Evolutionary conservation across 1,284 basidiomycete species (phyloP).

Genomic region (Puccinia horiana): DNA sequence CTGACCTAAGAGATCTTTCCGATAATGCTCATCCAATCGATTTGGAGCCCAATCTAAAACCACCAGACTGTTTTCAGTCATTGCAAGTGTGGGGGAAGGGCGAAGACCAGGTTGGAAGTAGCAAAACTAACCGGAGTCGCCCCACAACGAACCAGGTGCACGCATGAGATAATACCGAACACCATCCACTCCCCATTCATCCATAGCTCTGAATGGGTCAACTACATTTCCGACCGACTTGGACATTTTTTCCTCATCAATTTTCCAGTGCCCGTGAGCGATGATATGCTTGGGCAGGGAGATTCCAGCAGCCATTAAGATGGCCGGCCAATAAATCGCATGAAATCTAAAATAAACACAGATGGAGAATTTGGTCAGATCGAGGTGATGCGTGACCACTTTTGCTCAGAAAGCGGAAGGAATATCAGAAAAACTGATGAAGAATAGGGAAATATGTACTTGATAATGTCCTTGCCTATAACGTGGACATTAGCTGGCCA

Average conservation of each 20-base stretch:
- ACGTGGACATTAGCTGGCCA: slow-evolving; percentile 59
- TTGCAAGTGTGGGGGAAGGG: background rate
- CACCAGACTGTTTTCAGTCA: background rate
- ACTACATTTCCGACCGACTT: slow-evolving; percentile 58
- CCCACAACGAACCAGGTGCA: slow-evolving; percentile 56
- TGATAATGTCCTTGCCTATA: slow-evolving; percentile 59
- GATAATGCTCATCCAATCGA: slow-evolving; percentile 47
- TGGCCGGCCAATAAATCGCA: slow-evolving; percentile 58
- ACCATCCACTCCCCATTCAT: slow-evolving; percentile 54
- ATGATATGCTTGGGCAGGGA: slow-evolving; percentile 56
- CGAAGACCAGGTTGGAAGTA: slow-evolving; percentile 51
- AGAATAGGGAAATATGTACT: slow-evolving; percentile 36
- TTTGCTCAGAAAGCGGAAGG: no score
- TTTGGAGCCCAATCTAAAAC: slow-evolving; percentile 42
- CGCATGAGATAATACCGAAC: slow-evolving; percentile 57
- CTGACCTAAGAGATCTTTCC: slow-evolving; percentile 58
- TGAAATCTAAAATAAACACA: slow-evolving; percentile 54
- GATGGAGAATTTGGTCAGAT: slow-evolving; percentile 1
- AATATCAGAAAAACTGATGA: no score
- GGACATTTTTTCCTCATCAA: slow-evolving; percentile 57
- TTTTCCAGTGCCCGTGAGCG: slow-evolving; percentile 59
- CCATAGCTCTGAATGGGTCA: slow-evolving; percentile 56
- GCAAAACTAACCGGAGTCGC: slow-evolving; percentile 53
- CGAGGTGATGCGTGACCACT: background rate
- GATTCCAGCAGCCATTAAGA: slow-evolving; percentile 56